Evolutionary conservation across 805 yeast genomes (phyloP).

Genomic region (Alloascoidea africana): DNA sequence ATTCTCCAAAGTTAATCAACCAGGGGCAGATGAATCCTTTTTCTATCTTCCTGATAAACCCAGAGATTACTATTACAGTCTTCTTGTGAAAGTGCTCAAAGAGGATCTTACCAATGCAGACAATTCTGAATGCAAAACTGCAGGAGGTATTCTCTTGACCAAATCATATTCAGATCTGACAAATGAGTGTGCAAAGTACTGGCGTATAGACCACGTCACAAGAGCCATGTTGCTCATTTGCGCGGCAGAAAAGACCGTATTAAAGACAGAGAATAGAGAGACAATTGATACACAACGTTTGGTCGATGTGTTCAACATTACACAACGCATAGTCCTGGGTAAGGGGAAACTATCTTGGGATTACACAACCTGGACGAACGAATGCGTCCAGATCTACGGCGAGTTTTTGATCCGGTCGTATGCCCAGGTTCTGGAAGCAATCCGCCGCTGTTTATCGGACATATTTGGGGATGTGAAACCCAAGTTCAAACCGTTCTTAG

Average conservation of each 20-base stretch:
- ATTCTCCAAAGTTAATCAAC: neutral
- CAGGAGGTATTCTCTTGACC: constrained; percentile 18
- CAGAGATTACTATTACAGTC: constrained; percentile 22
- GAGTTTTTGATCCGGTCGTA: neutral
- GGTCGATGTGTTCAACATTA: constrained; percentile 20
- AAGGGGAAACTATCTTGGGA: constrained; percentile 13
- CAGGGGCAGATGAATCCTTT: neutral
- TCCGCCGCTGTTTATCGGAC: neutral
- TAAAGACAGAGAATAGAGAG: constrained; percentile 7
- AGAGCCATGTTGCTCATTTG: constrained; percentile 33
- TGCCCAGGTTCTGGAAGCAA: neutral
- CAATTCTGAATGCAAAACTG: constrained; percentile 5
- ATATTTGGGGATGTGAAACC: neutral
- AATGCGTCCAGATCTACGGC: neutral
- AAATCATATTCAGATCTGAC: constrained; percentile 30
- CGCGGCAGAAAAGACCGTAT: constrained; percentile 27
- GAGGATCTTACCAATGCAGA: constrained; percentile 17
- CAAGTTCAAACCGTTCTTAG: neutral
- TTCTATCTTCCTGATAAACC: constrained; percentile 27
- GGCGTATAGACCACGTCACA: constrained; percentile 43
- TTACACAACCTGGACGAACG: constrained; percentile 22
- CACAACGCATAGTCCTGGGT: constrained; percentile 12
- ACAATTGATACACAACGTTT: constrained; percentile 16
- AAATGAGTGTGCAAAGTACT: constrained; percentile 29
- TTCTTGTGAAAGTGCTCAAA: constrained; percentile 28